A percentile compares a stretch with the other conserved stretches of the same genome.
Conservation (phyloP, 805 yeast species). For the Wickerhamomyces hampshirensis region DNA sequence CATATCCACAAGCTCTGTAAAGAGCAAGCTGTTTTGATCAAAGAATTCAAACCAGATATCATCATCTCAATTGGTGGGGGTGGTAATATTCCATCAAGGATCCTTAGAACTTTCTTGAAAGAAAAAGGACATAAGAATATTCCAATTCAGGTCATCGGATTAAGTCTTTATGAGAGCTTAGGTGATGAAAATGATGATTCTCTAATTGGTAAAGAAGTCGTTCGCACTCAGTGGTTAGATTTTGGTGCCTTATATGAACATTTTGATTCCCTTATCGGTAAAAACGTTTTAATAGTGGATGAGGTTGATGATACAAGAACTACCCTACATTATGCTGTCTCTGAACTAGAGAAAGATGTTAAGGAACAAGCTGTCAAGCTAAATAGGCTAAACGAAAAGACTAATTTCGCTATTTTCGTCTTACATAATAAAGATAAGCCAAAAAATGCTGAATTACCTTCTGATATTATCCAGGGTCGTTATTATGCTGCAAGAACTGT, state of each 20-base stretch:
- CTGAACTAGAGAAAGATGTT: constrained; percentile 61
- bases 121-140: constrained; percentile 57
- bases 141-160: constrained; percentile 67
- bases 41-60: constrained; percentile 42
- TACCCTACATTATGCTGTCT: constrained; percentile 77
- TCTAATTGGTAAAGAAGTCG: constrained; percentile 70
- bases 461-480: constrained; percentile 52
- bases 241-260: constrained; percentile 66
- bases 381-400: constrained; percentile 54
- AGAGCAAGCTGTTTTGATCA: constrained; percentile 50
- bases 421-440: constrained; percentile 80
- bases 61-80: constrained; percentile 72
- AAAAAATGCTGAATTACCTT: constrained; percentile 70
- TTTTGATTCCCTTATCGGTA: constrained; percentile 74
- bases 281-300: constrained; percentile 76
- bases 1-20: constrained; percentile 81
- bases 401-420: constrained; percentile 72
- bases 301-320: constrained; percentile 94
- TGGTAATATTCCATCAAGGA: constrained; percentile 61
- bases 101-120: constrained; percentile 58
- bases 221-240: constrained; percentile 89
- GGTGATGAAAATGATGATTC: constrained; percentile 38
- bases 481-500: constrained; percentile 73
- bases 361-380: constrained; percentile 52
- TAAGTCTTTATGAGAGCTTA: constrained; percentile 58